Evolutionary conservation across 768 basidiomycete genomes (phyloP).

Genomic region (Cantharellus anzutake): DNA sequence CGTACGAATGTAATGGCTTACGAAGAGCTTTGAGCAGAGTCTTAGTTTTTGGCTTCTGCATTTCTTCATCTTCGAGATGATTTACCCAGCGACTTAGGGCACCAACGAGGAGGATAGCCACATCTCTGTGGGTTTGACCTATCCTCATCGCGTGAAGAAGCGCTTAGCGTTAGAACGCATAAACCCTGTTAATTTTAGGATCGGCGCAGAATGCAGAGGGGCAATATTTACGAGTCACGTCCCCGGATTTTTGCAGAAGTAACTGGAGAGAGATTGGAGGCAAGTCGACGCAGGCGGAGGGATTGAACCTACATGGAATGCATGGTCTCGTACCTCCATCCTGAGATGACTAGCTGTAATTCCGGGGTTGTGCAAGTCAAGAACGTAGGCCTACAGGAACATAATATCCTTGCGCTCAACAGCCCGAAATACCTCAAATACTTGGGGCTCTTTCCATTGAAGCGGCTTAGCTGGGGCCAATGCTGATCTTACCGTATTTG

Average conservation of each 20-base stretch:
- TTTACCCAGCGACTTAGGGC: constrained; percentile 89
- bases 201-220: background rate
- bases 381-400: constrained; percentile 29
- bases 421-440: constrained; percentile 59
- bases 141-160: constrained; percentile 66
- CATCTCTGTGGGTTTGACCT: constrained; percentile 29
- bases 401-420: constrained; percentile 70
- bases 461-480: background rate
- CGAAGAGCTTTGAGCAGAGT: constrained; percentile 60
- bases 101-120: constrained; percentile 73
- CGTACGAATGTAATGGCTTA: constrained; percentile 19
- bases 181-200: background rate
- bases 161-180: constrained; percentile 14
- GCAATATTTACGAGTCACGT: constrained; percentile 34
- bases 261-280: constrained; percentile 24
- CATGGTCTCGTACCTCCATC: constrained; percentile 46
- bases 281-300: background rate
- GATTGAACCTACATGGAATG: constrained; percentile 44
- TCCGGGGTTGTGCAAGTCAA: background rate
- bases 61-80: constrained; percentile 63
- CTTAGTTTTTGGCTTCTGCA: constrained; percentile 47
- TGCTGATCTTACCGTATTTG: constrained; percentile 10
- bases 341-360: background rate
- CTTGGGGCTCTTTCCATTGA: constrained; percentile 22
- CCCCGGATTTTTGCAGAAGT: constrained; percentile 67